Evolutionary conservation across 306 rosid species (phyloP).

Genomic region (Begonia peltatifolia): DNA sequence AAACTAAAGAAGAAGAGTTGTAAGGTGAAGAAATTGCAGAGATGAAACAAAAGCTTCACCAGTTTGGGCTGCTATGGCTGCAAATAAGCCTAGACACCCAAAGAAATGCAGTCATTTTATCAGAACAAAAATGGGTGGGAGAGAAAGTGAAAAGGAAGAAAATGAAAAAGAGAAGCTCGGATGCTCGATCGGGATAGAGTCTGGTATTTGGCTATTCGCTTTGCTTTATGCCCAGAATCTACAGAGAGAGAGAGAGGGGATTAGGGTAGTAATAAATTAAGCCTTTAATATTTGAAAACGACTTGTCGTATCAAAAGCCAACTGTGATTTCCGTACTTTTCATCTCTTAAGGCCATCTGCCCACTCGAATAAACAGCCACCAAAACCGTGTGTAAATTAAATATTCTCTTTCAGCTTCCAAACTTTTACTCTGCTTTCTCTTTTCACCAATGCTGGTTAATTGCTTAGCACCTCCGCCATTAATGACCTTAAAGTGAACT

Average conservation of each 20-base stretch:
- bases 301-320: conserved; percentile 40
- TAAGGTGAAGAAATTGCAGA: neutral
- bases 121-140: neutral
- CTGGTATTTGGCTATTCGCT: conserved; percentile 12
- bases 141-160: conserved; percentile 23
- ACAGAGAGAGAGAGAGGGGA: conserved; percentile 3
- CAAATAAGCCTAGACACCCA: too few species aligned
- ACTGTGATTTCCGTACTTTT: conserved; percentile 16
- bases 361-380: neutral
- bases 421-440: neutral
- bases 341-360: conserved; percentile 4
- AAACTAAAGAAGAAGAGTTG: neutral
- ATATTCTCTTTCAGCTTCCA: neutral
- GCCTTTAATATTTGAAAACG: conserved; percentile 57
- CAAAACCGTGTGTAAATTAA: neutral
- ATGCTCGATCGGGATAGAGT: conserved; percentile 21
- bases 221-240: conserved; percentile 23
- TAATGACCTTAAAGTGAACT: neutral
- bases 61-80: too few species aligned
- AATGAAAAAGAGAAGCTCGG: conserved; percentile 38
- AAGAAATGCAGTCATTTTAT: too few species aligned
- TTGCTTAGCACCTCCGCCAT: neutral
- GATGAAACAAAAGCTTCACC: neutral
- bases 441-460: neutral
- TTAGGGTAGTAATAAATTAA: neutral